Percentiles rank a stretch among this genome's conserved stretches.
phyloP scores from a whole-genome alignment of 768 basidiomycete species.

The Melanogaster broomeanus region DNA sequence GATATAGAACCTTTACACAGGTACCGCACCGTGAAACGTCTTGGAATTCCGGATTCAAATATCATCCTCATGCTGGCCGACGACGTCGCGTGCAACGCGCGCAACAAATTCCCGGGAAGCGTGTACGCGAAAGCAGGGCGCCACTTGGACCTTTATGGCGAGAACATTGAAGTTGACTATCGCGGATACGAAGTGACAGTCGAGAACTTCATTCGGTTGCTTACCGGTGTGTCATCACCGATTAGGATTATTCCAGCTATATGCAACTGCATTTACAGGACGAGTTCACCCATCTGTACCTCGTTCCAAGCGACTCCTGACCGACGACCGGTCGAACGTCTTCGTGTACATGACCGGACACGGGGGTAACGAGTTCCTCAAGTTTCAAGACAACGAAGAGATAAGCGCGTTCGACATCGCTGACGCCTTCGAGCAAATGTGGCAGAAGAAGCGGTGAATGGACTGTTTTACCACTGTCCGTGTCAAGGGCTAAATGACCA shows the following conservation, averaged over 20 bases:
- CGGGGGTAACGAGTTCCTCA: conserved; percentile 97
- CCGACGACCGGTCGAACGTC: conserved; percentile 88
- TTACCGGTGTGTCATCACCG: conserved; percentile 70
- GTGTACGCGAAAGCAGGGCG: conserved; percentile 90
- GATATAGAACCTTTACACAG: conserved; percentile 39
- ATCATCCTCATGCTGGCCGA: conserved; percentile 99
- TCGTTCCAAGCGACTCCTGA: conserved; percentile 87
- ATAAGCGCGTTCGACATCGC: conserved; percentile 97
- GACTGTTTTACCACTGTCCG: not conserved
- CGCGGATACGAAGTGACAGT: conserved; percentile 98
- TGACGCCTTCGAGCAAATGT: conserved; percentile 98
- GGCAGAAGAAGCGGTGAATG: conserved; percentile 85
- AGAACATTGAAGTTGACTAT: conserved; percentile 98
- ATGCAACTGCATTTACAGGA: conserved; percentile 46
- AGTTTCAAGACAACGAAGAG: conserved; percentile 99
- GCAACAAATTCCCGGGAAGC: conserved; percentile 89
- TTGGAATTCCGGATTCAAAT: conserved; percentile 97
- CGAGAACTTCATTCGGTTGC: conserved; percentile 88
- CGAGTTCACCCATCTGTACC: conserved; percentile 84
- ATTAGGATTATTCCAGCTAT: not conserved
- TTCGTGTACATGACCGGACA: conserved; percentile 99
- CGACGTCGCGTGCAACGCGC: conserved; percentile 90
- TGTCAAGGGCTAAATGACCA: conserved; percentile 32
- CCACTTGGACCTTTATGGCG: conserved; percentile 88
- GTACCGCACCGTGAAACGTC: conserved; percentile 97